Base-by-base conservation (phyloP, 1,284 basidiomycete species). In the Moesziomyces antarcticus region DNA sequence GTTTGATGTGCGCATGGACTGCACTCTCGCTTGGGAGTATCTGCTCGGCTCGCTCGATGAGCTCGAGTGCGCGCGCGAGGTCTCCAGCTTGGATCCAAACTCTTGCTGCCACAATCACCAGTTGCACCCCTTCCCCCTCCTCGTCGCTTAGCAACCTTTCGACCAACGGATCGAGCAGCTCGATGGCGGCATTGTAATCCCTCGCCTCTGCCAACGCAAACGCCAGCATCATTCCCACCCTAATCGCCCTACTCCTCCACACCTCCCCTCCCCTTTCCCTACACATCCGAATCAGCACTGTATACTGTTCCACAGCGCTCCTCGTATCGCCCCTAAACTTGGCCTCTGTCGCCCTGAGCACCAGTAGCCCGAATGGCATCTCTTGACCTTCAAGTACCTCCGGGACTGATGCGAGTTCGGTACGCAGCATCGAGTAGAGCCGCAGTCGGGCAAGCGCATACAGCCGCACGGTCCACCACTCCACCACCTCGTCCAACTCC, bases 401-500 rank as follows among this genome's bases (percentile, higher is more conserved):
- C 40, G 30, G 14, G 16, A 24, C 53, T 16, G 9, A 27, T 5
- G 25, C 27, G 9, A 30, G 11, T 18, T 27, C 60, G 3, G 44
- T 50, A 13, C 40, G 44, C 13, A 73, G n/a, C 55, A 72, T 62
- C 24, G 64, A 56, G 33, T 65, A 62, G 30, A 77, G 43, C 33
- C 57, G 54, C 37, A 77, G 45, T 25, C 75, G 33, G 16, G 56
- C 43, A n/a, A 77, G 51, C 6, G 72, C 48, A 20, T 77, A 71
- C 25, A 77, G 47, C 8, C 75, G 52, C 0, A 74, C 46, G 13
- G 24, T 59, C 75, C 75, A 77, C 75, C 75, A 77, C n/a, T 71
- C 37, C 27, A 68, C 13, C 0, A 61, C 61, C 13, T 56, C 50
- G 5, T 50, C 54, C 1, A 56, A 25, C 7, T 45, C 50, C 50